Base-by-base conservation (phyloP, 306 rosid species). In the Sindora glabra region DNA sequence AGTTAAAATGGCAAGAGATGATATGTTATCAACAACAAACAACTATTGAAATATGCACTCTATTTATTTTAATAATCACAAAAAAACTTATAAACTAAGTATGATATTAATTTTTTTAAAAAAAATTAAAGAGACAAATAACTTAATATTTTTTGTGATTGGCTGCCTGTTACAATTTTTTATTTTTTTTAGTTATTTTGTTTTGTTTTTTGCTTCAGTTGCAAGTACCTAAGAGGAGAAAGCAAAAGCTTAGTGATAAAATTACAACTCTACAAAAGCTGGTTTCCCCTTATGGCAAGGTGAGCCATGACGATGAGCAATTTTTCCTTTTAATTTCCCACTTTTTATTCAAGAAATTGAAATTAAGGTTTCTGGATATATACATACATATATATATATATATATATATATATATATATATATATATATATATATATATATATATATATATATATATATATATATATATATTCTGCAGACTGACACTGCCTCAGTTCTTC, bases 251-350 rank as follows among this genome's bases (percentile, higher is more conserved):
- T n/a, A 59, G 80, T 26, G 85, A 88, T 56, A 82, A 82, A 66
- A 63, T 88, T 25, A 84, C 89, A 45, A 67, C 71, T 50, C 89
- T 88, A 47, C 96, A 82, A 64, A 84, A 82, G 70, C 65, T 88
- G 59, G 96, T 88, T 74, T 84, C 96, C 26, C 96, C 96, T 2
- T 88, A 79, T 76, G 96, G 94, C 59, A 88, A 88, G 87, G 96
- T 84, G 26, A 51, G 78, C 40, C 39, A 52, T 7, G 26, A 18
- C n/a, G 47, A 0, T 0, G 3, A 19, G 13, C 24, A 24, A n/a
- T 44, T 58, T 21, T 46, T 55, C 21, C 18, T 33, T 10, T 30
- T 37, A 27, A 23, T 4, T 44, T 16, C 17, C n/a, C n/a, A n/a
- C n/a, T n/a, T n/a, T n/a, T n/a, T n/a, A n/a, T 25, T 3, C 51